Conservation (phyloP, 768 basidiomycete species). For the Tephrocybe sp. region DNA sequence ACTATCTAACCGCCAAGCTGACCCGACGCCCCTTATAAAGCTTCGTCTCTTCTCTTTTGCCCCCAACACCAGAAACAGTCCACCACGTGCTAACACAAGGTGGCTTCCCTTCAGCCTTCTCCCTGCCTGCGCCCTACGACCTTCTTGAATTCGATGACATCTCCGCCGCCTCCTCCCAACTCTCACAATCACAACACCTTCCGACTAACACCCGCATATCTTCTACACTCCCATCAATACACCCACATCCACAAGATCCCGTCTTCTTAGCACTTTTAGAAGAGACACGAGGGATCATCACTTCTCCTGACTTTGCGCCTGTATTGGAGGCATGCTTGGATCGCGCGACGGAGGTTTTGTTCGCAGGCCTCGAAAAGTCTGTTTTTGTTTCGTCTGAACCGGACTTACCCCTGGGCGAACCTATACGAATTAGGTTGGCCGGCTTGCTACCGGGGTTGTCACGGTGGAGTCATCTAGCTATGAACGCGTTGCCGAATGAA, state of each 20-base stretch:
- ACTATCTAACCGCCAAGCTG: not conserved
- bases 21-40: slow-evolving; percentile 33
- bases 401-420: slow-evolving; percentile 26
- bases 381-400: slow-evolving; percentile 45
- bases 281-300: slow-evolving; percentile 63
- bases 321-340: slow-evolving; percentile 77
- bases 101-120: slow-evolving; percentile 38
- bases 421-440: slow-evolving; percentile 65
- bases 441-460: slow-evolving; percentile 78
- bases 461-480: slow-evolving; percentile 68
- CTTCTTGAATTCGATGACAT: slow-evolving; percentile 22
- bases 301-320: slow-evolving; percentile 64
- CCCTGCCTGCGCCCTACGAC: slow-evolving; percentile 27
- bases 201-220: too few species aligned
- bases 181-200: slow-evolving; percentile 13
- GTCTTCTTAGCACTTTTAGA: slow-evolving; percentile 62
- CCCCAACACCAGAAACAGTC: slow-evolving; percentile 60
- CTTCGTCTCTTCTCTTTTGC: slow-evolving; percentile 57
- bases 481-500: slow-evolving; percentile 73
- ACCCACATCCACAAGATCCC: slow-evolving; percentile 33
- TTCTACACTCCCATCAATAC: not conserved
- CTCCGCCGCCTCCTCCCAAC: slow-evolving; percentile 19
- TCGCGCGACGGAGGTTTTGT: slow-evolving; percentile 59
- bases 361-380: slow-evolving; percentile 59
- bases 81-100: slow-evolving; percentile 69